Percentiles rank a stretch among this genome's conserved stretches.
Evolutionary conservation across 495 filamentous ascomycete species (phyloP).

Genomic region (Aspergillus ostianus): DNA sequence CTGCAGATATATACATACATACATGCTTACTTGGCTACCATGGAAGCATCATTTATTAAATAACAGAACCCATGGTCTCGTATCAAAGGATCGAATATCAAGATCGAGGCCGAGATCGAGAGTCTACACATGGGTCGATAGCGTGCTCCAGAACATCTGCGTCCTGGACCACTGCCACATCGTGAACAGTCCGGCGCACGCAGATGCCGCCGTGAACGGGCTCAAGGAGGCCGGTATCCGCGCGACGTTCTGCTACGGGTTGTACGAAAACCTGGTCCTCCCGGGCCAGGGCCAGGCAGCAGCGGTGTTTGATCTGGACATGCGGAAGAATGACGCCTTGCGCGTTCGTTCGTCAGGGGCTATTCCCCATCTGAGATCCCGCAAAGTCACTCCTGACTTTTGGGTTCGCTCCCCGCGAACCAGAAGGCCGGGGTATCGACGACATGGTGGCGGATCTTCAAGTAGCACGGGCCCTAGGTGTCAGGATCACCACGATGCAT

Average conservation of each 20-base stretch:
- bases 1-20: too few species aligned
- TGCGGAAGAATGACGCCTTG: neutral
- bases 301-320: neutral
- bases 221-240: slow-evolving; percentile 9
- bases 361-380: neutral
- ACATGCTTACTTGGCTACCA: too few species aligned
- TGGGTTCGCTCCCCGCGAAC: slow-evolving; percentile 4
- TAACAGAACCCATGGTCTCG: too few species aligned
- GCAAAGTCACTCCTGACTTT: slow-evolving; percentile 5
- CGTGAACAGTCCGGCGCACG: slow-evolving; percentile 9
- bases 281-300: neutral
- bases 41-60: too few species aligned
- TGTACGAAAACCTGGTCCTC: slow-evolving; percentile 7
- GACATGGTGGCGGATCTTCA: neutral
- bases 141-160: neutral
- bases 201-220: slow-evolving; percentile 6
- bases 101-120: too few species aligned
- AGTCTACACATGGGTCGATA: too few species aligned
- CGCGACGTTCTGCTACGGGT: slow-evolving; percentile 11
- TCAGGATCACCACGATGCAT: slow-evolving; percentile 5
- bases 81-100: too few species aligned
- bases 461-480: neutral
- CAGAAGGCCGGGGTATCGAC: neutral
- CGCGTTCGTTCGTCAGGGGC: slow-evolving; percentile 4
- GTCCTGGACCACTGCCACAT: slow-evolving; percentile 13